Base-by-base conservation (phyloP, 2,329 filamentous ascomycete species). In the Aspergillus arachidicola region DNA sequence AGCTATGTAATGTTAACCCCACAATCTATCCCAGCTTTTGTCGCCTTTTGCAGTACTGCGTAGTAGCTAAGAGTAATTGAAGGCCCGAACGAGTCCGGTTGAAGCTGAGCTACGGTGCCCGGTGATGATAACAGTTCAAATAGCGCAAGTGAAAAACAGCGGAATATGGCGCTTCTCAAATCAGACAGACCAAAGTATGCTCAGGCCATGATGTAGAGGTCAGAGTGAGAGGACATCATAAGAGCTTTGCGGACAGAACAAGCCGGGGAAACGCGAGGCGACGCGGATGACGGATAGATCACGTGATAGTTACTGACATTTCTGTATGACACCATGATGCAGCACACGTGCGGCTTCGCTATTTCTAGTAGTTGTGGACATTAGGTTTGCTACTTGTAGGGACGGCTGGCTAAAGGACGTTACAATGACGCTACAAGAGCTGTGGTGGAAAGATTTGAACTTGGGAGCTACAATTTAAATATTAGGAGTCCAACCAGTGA, bases 401-500 rank as follows among this genome's bases (percentile, higher is more conserved):
- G 38, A 19, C 38, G 3, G 16, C 7, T 41, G 19, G 38, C 38
- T n/a, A 41, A 19, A 41, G 7, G 38, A n/a, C 6, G 38, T 19
- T 41, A 10, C 38, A n/a, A 19, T 14, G 38, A 41, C n/a, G 16
- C 38, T 41, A 41, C 38, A 10, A 7, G 38, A 16, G 38, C 16
- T 9, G 3, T 41, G 6, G 3, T n/a, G 38, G 19, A 41, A 19
- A 41, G 16, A 43, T 43, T 59, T 51, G 61, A 69, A 56, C 45
- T 66, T 46, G 51, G 64, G 65, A 68, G 66, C 69, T 72, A 68
- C 65, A 70, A 71, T 48, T 64, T 45, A 72, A 68, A 71, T 72
- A 64, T 72, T 69, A 73, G 1, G 12, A 71, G 65, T 69, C 66
- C 70, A 76, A 76, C 65, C 63, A 67, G 11, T 34, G 61, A 65